These are phyloP conservation scores for Polytrichum commune DNA, from an alignment of 225 moss, liverwort and hornwort species.

Conservation along the genomic window DNA sequence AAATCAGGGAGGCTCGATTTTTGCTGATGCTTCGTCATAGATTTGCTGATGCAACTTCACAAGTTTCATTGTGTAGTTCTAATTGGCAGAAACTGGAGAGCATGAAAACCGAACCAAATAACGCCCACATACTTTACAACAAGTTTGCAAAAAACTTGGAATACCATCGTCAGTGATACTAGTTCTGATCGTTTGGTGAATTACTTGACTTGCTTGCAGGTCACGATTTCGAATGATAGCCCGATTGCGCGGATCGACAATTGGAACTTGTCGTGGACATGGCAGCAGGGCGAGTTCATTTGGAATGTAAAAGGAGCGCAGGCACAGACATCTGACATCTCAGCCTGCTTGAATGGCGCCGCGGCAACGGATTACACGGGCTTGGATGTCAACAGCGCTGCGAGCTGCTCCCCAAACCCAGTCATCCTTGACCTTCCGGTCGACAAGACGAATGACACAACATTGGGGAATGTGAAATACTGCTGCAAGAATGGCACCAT, in stretches of 20 bases:
- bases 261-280: slow-evolving; percentile 75
- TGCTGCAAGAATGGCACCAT: slow-evolving; percentile 83
- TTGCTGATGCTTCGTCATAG: too few species aligned
- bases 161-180: background rate
- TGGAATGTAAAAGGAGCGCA: slow-evolving; percentile 56
- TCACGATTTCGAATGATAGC: slow-evolving; percentile 56
- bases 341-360: slow-evolving; percentile 44
- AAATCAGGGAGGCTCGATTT: too few species aligned
- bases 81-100: too few species aligned
- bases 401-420: slow-evolving; percentile 62
- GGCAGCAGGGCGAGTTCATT: slow-evolving; percentile 74
- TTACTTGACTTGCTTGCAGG: slow-evolving; percentile 19
- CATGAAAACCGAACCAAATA: too few species aligned
- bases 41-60: too few species aligned
- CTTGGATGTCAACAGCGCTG: slow-evolving; percentile 37
- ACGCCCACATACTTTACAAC: too few species aligned
- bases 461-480: slow-evolving; percentile 37
- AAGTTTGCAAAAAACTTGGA: background rate
- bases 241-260: slow-evolving; percentile 52
- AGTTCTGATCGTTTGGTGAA: background rate
- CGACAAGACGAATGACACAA: slow-evolving; percentile 31
- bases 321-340: slow-evolving; percentile 44
- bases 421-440: slow-evolving; percentile 59
- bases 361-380: slow-evolving; percentile 25
- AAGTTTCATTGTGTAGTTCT: too few species aligned